These are phyloP conservation scores for Periconia sp. DNA, from an alignment of 2,329 filamentous ascomycete species.

Conservation along the genomic window DNA sequence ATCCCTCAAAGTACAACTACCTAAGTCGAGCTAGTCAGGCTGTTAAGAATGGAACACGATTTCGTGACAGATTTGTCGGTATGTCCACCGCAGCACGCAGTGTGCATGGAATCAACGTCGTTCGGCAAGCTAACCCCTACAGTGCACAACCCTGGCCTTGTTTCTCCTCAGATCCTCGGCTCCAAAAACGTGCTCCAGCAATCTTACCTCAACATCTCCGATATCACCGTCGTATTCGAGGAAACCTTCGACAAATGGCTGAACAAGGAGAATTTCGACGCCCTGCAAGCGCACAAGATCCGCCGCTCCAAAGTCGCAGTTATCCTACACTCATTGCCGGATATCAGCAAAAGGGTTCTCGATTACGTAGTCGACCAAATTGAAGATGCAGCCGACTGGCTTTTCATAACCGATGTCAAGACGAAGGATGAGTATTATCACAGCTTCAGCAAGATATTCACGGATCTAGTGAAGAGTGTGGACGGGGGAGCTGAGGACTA, in stretches of 20 bases:
- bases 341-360: conserved; percentile 26
- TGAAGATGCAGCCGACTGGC: conserved; percentile 35
- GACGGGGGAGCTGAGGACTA: conserved; percentile 15
- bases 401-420: conserved; percentile 32
- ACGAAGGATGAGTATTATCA: conserved; percentile 36
- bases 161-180: conserved; percentile 22
- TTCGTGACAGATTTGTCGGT: conserved; percentile 34
- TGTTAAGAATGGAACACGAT: conserved; percentile 25
- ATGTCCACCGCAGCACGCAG: conserved; percentile 5
- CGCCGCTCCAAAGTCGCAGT: conserved; percentile 29
- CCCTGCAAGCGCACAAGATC: conserved; percentile 25
- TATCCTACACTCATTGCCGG: conserved; percentile 35
- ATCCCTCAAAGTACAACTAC: conserved; percentile 25
- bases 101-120: neutral
- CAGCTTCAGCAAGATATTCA: conserved; percentile 32
- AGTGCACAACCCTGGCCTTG: conserved; percentile 39
- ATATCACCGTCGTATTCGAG: conserved; percentile 41
- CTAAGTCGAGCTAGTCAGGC: conserved; percentile 24
- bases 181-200: conserved; percentile 20
- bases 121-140: neutral
- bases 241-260: conserved; percentile 38
- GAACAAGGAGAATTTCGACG: conserved; percentile 23
- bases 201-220: conserved; percentile 38
- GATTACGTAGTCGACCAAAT: conserved; percentile 38
- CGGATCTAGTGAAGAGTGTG: conserved; percentile 25